A percentile compares a stretch with the other conserved stretches of the same genome.
phyloP scores from a whole-genome alignment of 140 eudicot species.

The Ambrosia hybrid region DNA sequence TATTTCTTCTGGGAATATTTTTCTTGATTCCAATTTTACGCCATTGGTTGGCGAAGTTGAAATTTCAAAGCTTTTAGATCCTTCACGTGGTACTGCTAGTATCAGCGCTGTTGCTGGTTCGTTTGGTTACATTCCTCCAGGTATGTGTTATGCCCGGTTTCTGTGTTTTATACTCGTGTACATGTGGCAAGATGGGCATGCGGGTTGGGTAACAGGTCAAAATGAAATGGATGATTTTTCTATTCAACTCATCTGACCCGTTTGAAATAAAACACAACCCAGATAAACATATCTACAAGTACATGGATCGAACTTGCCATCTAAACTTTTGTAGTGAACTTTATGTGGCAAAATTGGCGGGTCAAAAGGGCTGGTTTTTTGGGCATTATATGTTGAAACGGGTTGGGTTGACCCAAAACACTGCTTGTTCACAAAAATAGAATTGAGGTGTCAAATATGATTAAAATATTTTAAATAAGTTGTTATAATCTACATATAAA shows the following conservation, averaged over 20 bases:
- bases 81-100: conserved; percentile 97
- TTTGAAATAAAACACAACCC: not conserved
- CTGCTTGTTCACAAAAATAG: not conserved
- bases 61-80: conserved; percentile 93
- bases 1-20: conserved; percentile 89
- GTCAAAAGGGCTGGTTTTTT: not conserved
- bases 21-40: conserved; percentile 63
- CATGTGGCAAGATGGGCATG: not conserved
- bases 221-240: not conserved
- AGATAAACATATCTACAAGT: not conserved
- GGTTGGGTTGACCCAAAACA: not conserved
- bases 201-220: conserved; percentile 14
- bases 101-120: conserved; percentile 99
- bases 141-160: conserved; percentile 29
- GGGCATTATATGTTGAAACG: not conserved
- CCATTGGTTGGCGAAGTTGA: conserved; percentile 92
- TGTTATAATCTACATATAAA: conserved; percentile 4
- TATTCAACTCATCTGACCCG: not conserved
- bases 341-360: not conserved
- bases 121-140: conserved; percentile 98
- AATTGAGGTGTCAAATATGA: not conserved
- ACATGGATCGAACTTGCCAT: not conserved
- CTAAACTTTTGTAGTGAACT: not conserved
- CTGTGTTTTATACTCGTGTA: not conserved
- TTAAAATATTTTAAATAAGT: not conserved